Evolutionary conservation across 1,284 basidiomycete species (phyloP).

Genomic region (Macrocystidia cucumis): DNA sequence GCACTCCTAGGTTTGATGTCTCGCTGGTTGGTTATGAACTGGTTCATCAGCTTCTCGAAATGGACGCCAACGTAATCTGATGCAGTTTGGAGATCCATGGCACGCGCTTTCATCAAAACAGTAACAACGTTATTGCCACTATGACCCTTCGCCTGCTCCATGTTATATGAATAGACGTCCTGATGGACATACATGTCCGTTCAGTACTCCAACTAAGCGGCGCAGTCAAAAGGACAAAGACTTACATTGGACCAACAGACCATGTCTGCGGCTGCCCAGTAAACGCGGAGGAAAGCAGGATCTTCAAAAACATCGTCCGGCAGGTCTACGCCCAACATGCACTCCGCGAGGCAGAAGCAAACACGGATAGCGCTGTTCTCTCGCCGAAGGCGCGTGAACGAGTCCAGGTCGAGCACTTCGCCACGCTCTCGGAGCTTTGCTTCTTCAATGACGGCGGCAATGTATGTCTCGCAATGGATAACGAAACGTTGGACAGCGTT

Average conservation of each 20-base stretch:
- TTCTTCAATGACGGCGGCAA: slow-evolving; percentile 35
- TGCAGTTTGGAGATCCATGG: slow-evolving; percentile 30
- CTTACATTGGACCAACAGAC: slow-evolving; percentile 47
- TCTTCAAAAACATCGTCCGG: slow-evolving; percentile 41
- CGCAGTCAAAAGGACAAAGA: slow-evolving; percentile 5
- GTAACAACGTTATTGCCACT: slow-evolving; percentile 38
- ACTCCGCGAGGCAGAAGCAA: slow-evolving; percentile 44
- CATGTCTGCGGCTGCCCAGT: slow-evolving; percentile 41
- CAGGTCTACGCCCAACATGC: slow-evolving; percentile 37
- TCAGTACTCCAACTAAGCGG: too few species aligned
- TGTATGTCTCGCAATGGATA: slow-evolving; percentile 35
- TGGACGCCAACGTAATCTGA: slow-evolving; percentile 33
- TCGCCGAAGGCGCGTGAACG: slow-evolving; percentile 36
- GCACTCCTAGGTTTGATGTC: too few species aligned
- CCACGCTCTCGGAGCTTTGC: slow-evolving; percentile 38
- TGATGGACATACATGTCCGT: too few species aligned
- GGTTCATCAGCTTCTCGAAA: slow-evolving; percentile 27
- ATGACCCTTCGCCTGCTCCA: slow-evolving; percentile 42
- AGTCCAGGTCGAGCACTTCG: slow-evolving; percentile 31
- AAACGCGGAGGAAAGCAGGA: slow-evolving; percentile 31
- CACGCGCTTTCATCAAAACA: slow-evolving; percentile 34
- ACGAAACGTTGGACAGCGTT: slow-evolving; percentile 32
- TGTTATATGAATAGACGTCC: slow-evolving; percentile 47
- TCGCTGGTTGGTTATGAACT: too few species aligned
- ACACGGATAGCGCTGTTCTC: slow-evolving; percentile 43